Evolutionary conservation across 495 filamentous ascomycete genomes (phyloP).

Genomic region (Penicillium parvum): DNA sequence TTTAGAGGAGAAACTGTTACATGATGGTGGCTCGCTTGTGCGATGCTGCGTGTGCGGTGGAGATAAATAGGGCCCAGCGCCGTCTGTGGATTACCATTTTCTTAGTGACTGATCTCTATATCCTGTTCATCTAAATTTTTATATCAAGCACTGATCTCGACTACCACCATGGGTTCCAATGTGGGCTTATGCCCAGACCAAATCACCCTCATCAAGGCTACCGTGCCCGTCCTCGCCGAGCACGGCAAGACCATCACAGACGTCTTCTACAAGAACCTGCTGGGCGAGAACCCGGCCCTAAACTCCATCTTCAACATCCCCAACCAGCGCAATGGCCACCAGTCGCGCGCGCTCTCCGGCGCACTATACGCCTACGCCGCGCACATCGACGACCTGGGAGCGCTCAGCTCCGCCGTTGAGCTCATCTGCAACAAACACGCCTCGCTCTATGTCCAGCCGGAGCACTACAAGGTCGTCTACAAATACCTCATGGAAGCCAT

Average conservation of each 20-base stretch:
- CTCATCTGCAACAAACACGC: conserved; percentile 74
- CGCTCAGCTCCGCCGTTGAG: conserved; percentile 58
- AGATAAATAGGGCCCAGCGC: conserved; percentile 3
- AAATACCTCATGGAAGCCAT: conserved; percentile 64
- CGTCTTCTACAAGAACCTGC: conserved; percentile 65
- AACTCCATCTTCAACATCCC: conserved; percentile 63
- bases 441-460: conserved; percentile 63
- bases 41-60: not conserved
- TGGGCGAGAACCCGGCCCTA: conserved; percentile 56
- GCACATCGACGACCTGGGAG: conserved; percentile 65
- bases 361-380: conserved; percentile 67
- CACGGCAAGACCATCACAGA: conserved; percentile 64
- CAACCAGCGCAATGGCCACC: conserved; percentile 60
- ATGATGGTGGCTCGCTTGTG: too few species aligned
- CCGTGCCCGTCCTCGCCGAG: conserved; percentile 52
- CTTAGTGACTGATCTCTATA: not conserved
- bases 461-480: conserved; percentile 65
- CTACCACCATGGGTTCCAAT: conserved; percentile 15
- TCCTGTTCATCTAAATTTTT: not conserved
- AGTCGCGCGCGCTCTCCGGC: conserved; percentile 60
- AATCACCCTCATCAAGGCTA: conserved; percentile 39
- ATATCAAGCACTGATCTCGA: not conserved
- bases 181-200: conserved; percentile 27
- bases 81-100: not conserved
- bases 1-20: too few species aligned